Evolutionary conservation across 306 rosid species (phyloP).

Genomic region (Cicer yamashitae): DNA sequence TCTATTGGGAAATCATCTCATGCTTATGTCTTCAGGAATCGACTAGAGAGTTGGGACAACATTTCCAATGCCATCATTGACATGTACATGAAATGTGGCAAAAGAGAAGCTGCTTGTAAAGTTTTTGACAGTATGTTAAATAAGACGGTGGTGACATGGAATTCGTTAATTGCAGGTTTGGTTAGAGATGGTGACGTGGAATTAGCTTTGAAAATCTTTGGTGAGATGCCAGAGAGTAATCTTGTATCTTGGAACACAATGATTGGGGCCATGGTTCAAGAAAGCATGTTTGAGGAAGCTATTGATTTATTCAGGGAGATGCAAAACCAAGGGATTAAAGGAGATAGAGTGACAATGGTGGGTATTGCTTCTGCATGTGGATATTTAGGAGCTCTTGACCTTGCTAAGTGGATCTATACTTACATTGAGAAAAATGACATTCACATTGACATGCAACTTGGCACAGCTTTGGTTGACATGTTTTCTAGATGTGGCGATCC

Average conservation of each 20-base stretch:
- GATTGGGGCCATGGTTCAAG: slow-evolving; percentile 70
- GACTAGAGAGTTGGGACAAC: slow-evolving; percentile 70
- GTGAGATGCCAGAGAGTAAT: slow-evolving; percentile 65
- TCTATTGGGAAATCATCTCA: slow-evolving; percentile 67
- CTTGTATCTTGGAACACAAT: slow-evolving; percentile 86
- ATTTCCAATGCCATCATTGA: slow-evolving; percentile 75
- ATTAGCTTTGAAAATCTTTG: slow-evolving; percentile 62
- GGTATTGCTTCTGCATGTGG: slow-evolving; percentile 84
- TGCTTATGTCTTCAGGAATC: slow-evolving; percentile 68
- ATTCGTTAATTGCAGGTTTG: slow-evolving; percentile 77
- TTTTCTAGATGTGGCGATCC: slow-evolving; percentile 79
- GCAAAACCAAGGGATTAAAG: slow-evolving; percentile 64
- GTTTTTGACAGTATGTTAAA: slow-evolving; percentile 60
- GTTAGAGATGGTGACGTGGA: slow-evolving; percentile 58
- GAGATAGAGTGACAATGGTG: slow-evolving; percentile 76
- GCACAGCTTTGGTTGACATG: slow-evolving; percentile 80
- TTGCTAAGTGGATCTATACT: slow-evolving; percentile 69
- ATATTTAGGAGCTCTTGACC: slow-evolving; percentile 71
- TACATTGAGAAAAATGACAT: slow-evolving; percentile 59
- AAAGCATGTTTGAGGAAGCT: slow-evolving; percentile 69
- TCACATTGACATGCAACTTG: slow-evolving; percentile 70
- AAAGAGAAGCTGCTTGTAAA: slow-evolving; percentile 60
- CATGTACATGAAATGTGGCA: slow-evolving; percentile 83
- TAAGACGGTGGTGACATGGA: slow-evolving; percentile 71
- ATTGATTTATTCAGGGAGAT: slow-evolving; percentile 67